Conservation (phyloP, 495 filamentous ascomycete species). For the Podospora pseudocomata region DNA sequence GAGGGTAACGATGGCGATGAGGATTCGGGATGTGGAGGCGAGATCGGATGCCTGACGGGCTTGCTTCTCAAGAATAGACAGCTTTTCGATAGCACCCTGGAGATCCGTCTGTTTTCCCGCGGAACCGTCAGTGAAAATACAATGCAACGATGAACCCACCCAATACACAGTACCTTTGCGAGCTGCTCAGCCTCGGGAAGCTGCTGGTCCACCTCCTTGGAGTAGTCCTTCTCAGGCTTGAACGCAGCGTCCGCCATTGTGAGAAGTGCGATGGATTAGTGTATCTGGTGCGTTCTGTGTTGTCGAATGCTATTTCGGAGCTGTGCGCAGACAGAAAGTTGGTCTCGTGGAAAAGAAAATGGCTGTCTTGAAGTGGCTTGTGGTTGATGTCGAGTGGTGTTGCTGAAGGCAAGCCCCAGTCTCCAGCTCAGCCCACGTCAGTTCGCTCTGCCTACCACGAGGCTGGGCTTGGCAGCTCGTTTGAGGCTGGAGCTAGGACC, state of each 20-base stretch:
- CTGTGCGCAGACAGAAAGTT: not conserved
- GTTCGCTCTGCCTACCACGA: slow-evolving; percentile 22
- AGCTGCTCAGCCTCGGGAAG: slow-evolving; percentile 84
- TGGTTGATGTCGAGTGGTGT: slow-evolving; percentile 3
- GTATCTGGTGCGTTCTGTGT: not conserved
- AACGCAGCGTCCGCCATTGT: slow-evolving; percentile 49
- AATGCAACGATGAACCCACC: not conserved
- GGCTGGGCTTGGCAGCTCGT: not conserved
- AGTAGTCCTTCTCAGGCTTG: slow-evolving; percentile 69
- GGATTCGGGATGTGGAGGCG: slow-evolving; percentile 82
- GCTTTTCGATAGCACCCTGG: slow-evolving; percentile 86
- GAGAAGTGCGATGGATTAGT: slow-evolving; percentile 7
- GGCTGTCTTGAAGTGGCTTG: not conserved
- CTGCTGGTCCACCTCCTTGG: slow-evolving; percentile 86
- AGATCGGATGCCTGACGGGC: slow-evolving; percentile 95
- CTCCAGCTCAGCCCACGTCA: slow-evolving; percentile 23
- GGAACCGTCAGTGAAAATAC: not conserved
- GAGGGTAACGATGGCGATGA: slow-evolving; percentile 85
- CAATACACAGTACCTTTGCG: slow-evolving; percentile 61
- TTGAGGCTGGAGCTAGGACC: slow-evolving; percentile 12
- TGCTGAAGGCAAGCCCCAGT: not conserved
- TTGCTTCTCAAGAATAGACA: slow-evolving; percentile 87
- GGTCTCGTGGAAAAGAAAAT: not conserved
- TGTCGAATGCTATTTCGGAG: not conserved
- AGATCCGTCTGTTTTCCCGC: slow-evolving; percentile 60